Evolutionary conservation across 106 monocot species (phyloP), one percentile per base, ranked within the genome.

Genomic region (Agapanthus africanus): DNA sequence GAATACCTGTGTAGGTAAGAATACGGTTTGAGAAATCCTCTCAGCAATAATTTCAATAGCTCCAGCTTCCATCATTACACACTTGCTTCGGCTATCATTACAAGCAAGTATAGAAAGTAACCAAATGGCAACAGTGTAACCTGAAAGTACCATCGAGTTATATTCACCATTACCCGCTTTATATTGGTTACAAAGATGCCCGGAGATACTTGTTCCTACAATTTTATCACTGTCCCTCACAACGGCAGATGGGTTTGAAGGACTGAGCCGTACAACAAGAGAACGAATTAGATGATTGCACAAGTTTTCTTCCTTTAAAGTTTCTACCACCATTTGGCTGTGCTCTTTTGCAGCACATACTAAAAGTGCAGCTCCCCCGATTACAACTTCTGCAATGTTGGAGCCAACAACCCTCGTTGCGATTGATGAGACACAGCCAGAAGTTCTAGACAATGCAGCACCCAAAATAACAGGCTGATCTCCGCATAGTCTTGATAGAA

Each of bases 321-420:
- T 77, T 72, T 87, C 93, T 63, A 99, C 57, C 40, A 78, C 35
- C 68, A 79, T 79, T 39, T 83, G 74, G 23, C 74, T 69, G 25
- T 83, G 73, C 60, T 76, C 85, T 72, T 85, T 87, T 54, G 90
- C 82, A 60, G 99, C 82, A 72, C 93, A 93, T 47, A 83, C 80
- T 61, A 99, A 89, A 76, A 99, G 79, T 51, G 99, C 87, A 72
- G 75, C 63, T 70, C 99, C 99, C 34, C 93, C 87, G 40, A 93
- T 70, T 78, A 80, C 90, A 67, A 93, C 79, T 78, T 83, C 84
- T 28, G 81, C 47, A 19, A 49, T 31, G 54, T 66, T 90, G 30
- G 93, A 90, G 16, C 70, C 77, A 66, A 93, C 83, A 16, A 99
- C 70, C 31, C 93, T 59, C 47, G 69, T 79, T 57, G 87, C 79